Conservation (phyloP, 169 alveolate genomes). For the Plasmodium fragile region DNA sequence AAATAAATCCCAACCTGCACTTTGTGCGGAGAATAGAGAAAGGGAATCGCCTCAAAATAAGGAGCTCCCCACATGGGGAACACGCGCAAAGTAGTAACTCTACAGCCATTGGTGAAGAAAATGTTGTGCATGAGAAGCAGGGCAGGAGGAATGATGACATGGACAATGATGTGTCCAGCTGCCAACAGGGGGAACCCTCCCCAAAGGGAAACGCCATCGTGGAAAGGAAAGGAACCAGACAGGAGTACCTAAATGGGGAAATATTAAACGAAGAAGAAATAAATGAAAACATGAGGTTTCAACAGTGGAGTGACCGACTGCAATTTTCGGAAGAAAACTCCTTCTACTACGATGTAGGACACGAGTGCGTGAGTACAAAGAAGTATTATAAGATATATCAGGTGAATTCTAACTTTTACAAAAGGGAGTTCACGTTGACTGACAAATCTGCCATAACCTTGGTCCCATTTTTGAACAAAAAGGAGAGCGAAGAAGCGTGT, state of each 20-base stretch:
- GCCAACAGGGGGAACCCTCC: background rate
- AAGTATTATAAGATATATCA: conserved; percentile 49
- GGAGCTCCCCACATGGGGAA: background rate
- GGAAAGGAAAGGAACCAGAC: background rate
- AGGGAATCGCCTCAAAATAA: background rate
- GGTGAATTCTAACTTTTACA: conserved; percentile 35
- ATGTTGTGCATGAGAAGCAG: background rate
- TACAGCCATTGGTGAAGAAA: background rate
- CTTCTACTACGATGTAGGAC: conserved; percentile 28
- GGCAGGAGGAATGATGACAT: background rate
- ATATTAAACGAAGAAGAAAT: conserved; percentile 68
- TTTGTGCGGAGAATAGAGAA: conserved; percentile 16
- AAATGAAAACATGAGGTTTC: conserved; percentile 72
- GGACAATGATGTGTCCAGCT: background rate
- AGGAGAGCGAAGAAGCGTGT: conserved; percentile 16
- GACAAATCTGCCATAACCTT: conserved; percentile 10
- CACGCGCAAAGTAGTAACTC: background rate
- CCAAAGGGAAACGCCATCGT: background rate
- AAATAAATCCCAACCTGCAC: conserved; percentile 4
- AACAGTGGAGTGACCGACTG: conserved; percentile 67
- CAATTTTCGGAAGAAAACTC: conserved; percentile 2
- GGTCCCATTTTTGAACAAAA: conserved; percentile 21
- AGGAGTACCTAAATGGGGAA: conserved; percentile 56
- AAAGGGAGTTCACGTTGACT: background rate
- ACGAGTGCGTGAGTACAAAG: conserved; percentile 54